Evolutionary conservation across 176 grass and related monocot species (phyloP), one percentile per base, ranked within the genome.

Genomic region (Oryza glumipatula): DNA sequence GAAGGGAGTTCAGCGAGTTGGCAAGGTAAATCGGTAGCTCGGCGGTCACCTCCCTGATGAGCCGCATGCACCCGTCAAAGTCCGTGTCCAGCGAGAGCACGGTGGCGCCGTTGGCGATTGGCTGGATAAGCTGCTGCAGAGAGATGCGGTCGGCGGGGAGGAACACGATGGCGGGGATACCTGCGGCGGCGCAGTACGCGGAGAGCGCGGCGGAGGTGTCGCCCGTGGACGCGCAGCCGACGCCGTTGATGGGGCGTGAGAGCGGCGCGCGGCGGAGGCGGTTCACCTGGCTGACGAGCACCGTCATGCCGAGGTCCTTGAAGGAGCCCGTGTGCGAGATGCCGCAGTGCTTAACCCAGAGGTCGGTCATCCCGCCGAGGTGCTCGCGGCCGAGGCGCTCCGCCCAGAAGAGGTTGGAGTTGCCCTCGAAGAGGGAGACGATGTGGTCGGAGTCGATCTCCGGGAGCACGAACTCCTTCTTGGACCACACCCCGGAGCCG

Each of bases 301-400:
- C 94, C 0, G 94, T 96, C 94, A 96, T 91, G 88, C 88, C 94
- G 86, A 92, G 94, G 73, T 96, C 94, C 86, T 96, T 96, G 88
- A 96, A 96, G 2, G 94, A 96, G 5, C 94, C 94, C 6, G 91
- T 93, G 82, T 95, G 93, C 7, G 93, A 95, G 83, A 95, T 95
- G 78, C 93, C 93, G 36, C 93, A 95, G 76, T 95, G 92, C 87
- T 94, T 94, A 35, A 94, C 92, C 92, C 92, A 94, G 78, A 94
- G 92, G 26, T 94, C 92, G 67, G 43, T 86, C 92, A 94, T 94
- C 67, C 89, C 92, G 21, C 89, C 89, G 52, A 94, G 89, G 82
- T 94, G 89, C n/a, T 94, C 87, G 16, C 89, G 89, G 63, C 89
- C 92, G 46, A 94, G 82, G 44, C 87, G 89, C 89, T 94, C 92